Evolutionary conservation across 1,284 basidiomycete genomes (phyloP), one percentile per base, ranked within the genome.

Genomic region (Ganoderma boninense): DNA sequence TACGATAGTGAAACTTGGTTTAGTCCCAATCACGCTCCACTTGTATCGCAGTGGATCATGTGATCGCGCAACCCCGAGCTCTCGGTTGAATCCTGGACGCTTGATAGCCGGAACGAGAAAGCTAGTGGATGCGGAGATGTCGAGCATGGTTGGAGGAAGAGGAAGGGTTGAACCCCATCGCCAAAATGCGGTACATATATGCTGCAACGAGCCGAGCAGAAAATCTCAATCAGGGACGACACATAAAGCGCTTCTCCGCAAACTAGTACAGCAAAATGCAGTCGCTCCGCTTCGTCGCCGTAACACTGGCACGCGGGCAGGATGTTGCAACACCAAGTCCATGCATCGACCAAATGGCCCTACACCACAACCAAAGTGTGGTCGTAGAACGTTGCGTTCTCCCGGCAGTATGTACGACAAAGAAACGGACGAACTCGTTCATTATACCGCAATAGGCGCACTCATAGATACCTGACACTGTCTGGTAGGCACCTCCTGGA

Each of bases 1-100:
- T 32, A 5, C 4, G 18, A n/a, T n/a, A 14, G 14, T 32, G 26
- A n/a, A 56, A 52, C 49, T 32, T 56, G 26, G 54, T 16, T 56
- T 32, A 56, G 54, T 13, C 32, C 10, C 54, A 56, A 56, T 56
- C 54, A 56, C 26, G 29, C 11, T 32, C 64, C 62, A 59, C 49
- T 54, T 67, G 65, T 66, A 64, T 35, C 54, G 42, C 66, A 29
- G 20, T 35, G 42, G 18, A 49, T 69, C 73, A 72, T 46, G 70
- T 71, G 73, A 72, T 56, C 73, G 70, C 64, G 67, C 65, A 44
- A 65, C 66, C 46, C 20, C 16, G 23, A 44, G 1, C 62, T 66
- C 44, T 35, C 65, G 42, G 62, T 49, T 49, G 46, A 49, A 49
- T 49, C 46, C 14, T n/a, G 4, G 20, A n/a, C 6, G 4, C 46